Base-by-base conservation (phyloP, 2,329 filamentous ascomycete species). In the Penicillium sp. region DNA sequence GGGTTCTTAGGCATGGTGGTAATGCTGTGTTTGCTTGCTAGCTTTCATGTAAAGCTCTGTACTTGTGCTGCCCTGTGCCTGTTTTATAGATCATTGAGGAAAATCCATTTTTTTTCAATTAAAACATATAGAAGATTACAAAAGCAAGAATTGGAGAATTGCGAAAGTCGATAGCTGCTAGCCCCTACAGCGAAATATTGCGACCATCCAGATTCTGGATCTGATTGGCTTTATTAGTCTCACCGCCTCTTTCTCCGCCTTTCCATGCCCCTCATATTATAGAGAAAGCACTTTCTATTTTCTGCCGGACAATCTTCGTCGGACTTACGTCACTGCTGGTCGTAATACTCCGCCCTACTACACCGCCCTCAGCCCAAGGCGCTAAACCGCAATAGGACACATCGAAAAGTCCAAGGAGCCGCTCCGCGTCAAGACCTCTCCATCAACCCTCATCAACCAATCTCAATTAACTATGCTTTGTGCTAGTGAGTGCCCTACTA, bases 401-500 rank as follows among this genome's bases (percentile, higher is more conserved):
- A 66, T 70, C 69, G 67, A 72, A 74, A 73, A 71, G 69, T 70
- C 70, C 66, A 68, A 70, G 68, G 68, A 72, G 70, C 71, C 66
- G 64, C 64, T 69, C 51, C 68, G 68, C 70, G 61, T 69, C 61
- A 57, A 66, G 65, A 65, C 60, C 60, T 63, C 59, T 50, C 58
- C 62, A 64, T 63, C 58, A 53, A 63, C 62, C 61, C 60, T 52
- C 58, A 60, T 55, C 58, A 65, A 68, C 38, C 61, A 61, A 53
- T 45, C 54, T 48, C 49, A 64, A 61, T 62, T 58, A 64, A 71
- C 63, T 65, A 89, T 87, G 74, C 81, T 88, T 61, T 86, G 82
- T 64, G 86, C 86, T 75, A 89, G 83, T 86, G 83, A 83, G 78
- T 85, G 5, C 12, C 31, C 9, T 19, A 6, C 10, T 13, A 23